A percentile compares a stretch with the other conserved stretches of the same genome.
Conservation (phyloP, 495 filamentous ascomycete species). For the Lophium mytilinum region DNA sequence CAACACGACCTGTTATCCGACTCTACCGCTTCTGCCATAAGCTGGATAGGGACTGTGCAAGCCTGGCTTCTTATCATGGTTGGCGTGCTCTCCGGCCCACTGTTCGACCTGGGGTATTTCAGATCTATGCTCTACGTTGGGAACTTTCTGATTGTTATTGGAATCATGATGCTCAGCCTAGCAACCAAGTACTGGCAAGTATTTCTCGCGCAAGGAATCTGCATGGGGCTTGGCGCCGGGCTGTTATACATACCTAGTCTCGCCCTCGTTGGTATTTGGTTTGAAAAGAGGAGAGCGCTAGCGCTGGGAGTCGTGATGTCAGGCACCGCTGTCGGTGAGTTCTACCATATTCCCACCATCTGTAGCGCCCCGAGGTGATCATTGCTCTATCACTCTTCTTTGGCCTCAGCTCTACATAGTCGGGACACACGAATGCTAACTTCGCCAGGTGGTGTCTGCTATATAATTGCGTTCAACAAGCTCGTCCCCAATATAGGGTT, state of each 20-base stretch:
- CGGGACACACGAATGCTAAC: background rate
- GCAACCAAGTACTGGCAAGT: constrained; percentile 24
- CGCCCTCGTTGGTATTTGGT: constrained; percentile 20
- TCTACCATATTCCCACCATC: background rate
- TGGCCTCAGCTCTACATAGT: background rate
- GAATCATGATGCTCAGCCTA: constrained; percentile 25
- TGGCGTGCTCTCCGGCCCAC: constrained; percentile 25
- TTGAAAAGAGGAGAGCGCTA: constrained; percentile 13
- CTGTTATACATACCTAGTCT: constrained; percentile 21
- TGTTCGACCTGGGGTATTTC: constrained; percentile 32
- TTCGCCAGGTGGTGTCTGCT: constrained; percentile 14
- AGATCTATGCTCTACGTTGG: constrained; percentile 23
- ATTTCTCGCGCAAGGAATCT: constrained; percentile 21
- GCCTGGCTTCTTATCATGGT: constrained; percentile 29
- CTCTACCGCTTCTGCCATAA: constrained; percentile 24
- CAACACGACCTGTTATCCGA: constrained; percentile 12
- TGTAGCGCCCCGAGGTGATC: too few species aligned
- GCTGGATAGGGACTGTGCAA: constrained; percentile 33
- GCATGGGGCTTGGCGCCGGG: constrained; percentile 22
- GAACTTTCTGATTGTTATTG: constrained; percentile 21
- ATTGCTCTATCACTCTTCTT: background rate
- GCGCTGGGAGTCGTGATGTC: constrained; percentile 22
- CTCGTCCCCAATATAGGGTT: constrained; percentile 16
- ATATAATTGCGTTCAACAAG: constrained; percentile 19
- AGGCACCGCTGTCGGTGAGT: constrained; percentile 23